Base-by-base conservation (phyloP, 2,329 filamentous ascomycete species). In the Ophiostoma fasciatum region DNA sequence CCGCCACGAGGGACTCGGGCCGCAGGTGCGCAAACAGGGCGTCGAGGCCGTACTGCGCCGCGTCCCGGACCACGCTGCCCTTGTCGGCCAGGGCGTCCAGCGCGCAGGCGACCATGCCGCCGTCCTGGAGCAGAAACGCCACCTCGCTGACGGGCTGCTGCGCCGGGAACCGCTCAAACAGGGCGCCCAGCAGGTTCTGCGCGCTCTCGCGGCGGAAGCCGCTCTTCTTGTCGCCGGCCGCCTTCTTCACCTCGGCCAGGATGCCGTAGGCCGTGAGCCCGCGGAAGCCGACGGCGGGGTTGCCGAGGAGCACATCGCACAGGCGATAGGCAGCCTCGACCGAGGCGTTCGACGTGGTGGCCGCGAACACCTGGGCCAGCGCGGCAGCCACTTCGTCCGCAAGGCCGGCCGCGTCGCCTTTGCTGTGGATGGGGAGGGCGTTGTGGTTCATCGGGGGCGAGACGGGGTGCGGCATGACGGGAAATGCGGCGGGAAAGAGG, bases 31-130 rank as follows among this genome's bases (percentile, higher is more conserved):
- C 67, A 57, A 94, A 93, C 18, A 96, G 67, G 18, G 83, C 80
- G 55, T 98, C 87, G 39, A 98, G 69, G 22, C 85, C 90, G 57
- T 96, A 98, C 57, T 93, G 82, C 6, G 88, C 85, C 29, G 87
- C 82, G 52, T 96, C 87, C 48, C 81, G 80, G 32, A 96, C 85
- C 7, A 92, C 78, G 33, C 78, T 63, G 35, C 81, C 82, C 64
- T 98, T 96, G 56, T 98, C 90, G 33, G 88, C 71, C 33, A 98
- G 68, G 8, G 79, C 76, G 50, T 98, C 90, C 41, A 96, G 70
- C 18, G 81, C 83, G 43, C 76, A 64, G 25, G 68, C 57, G 9
- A 94, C 61, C 40, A 93, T 56, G 38, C 74, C 77, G 37, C 78
- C 76, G 55, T 93, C 80, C 52, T 90, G 75, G n/a, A 87, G 57